These are phyloP conservation scores for Nemania serpens DNA, from an alignment of 2,329 filamentous ascomycete species.

Conservation along the genomic window DNA sequence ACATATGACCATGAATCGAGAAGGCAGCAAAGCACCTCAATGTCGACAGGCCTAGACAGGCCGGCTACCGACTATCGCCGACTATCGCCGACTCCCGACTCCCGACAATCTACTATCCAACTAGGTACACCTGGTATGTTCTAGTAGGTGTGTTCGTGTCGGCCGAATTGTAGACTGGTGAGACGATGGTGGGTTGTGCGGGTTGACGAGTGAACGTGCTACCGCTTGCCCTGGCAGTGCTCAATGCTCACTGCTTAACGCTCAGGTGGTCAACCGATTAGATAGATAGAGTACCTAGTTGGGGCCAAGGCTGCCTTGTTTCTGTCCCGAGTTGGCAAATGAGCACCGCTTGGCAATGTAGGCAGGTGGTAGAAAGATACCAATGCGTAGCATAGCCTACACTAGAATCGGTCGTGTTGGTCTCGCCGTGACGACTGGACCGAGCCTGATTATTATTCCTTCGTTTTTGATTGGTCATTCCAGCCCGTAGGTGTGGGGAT, in stretches of 20 bases:
- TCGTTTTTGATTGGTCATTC: constrained; percentile 14
- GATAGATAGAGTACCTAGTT: not conserved
- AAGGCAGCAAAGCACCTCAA: not conserved
- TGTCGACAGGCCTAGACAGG: not conserved
- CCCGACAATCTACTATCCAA: no score
- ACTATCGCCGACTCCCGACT: not conserved
- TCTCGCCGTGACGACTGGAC: constrained; percentile 11
- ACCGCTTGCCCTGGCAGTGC: not conserved
- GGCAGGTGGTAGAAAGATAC: constrained; percentile 1
- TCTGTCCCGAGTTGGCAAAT: constrained; percentile 22
- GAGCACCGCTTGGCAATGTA: constrained; percentile 22
- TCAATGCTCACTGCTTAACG: not conserved
- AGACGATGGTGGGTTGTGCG: not conserved
- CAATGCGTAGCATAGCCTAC: constrained; percentile 10
- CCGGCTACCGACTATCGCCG: not conserved
- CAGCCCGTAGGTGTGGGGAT: not conserved
- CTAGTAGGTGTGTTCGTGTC: no score
- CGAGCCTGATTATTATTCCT: constrained; percentile 27
- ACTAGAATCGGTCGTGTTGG: constrained; percentile 12
- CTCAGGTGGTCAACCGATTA: not conserved
- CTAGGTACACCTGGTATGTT: no score
- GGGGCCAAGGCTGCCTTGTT: constrained; percentile 10
- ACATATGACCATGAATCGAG: not conserved
- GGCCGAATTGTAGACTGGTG: no score
- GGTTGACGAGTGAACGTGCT: not conserved